Percentiles rank a stretch among this genome's conserved stretches.
Evolutionary conservation across 1,284 basidiomycete genomes (phyloP).

Genomic region (Ustilago trichophora): DNA sequence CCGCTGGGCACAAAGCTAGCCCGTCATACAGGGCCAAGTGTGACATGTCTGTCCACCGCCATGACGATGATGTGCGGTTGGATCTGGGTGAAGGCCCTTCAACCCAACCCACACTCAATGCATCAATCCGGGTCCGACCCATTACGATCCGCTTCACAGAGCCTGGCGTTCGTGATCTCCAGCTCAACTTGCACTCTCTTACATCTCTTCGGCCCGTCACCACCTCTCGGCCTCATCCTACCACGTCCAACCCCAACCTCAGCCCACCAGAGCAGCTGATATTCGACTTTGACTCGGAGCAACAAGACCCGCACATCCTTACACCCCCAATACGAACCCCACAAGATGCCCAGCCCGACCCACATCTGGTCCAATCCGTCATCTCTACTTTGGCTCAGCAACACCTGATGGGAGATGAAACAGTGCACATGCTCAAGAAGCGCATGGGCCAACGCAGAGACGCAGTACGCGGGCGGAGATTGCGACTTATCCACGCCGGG

Average conservation of each 20-base stretch:
- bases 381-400: not conserved
- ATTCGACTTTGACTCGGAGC: slow-evolving; percentile 20
- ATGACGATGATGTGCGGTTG: not conserved
- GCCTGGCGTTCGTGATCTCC: slow-evolving; percentile 25
- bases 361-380: not conserved
- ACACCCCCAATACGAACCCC: not conserved
- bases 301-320: not conserved
- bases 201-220: slow-evolving; percentile 1
- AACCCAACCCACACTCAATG: not conserved
- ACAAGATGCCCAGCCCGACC: not conserved
- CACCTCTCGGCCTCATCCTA: not conserved
- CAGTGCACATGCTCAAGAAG: slow-evolving; percentile 10
- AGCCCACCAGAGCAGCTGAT: slow-evolving; percentile 8
- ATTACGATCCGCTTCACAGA: slow-evolving; percentile 43
- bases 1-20: too few species aligned
- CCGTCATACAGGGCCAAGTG: too few species aligned
- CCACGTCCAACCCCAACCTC: not conserved
- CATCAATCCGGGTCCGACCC: slow-evolving; percentile 18
- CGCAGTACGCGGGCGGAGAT: slow-evolving; percentile 4
- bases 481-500: slow-evolving; percentile 52
- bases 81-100: slow-evolving; percentile 15
- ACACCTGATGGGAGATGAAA: slow-evolving; percentile 23
- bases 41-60: not conserved
- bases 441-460: not conserved
- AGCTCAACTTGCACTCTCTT: slow-evolving; percentile 13